These are phyloP conservation scores for Phoenix dactylifera DNA, from an alignment of 176 grass and related monocot species.

Conservation along the genomic window DNA sequence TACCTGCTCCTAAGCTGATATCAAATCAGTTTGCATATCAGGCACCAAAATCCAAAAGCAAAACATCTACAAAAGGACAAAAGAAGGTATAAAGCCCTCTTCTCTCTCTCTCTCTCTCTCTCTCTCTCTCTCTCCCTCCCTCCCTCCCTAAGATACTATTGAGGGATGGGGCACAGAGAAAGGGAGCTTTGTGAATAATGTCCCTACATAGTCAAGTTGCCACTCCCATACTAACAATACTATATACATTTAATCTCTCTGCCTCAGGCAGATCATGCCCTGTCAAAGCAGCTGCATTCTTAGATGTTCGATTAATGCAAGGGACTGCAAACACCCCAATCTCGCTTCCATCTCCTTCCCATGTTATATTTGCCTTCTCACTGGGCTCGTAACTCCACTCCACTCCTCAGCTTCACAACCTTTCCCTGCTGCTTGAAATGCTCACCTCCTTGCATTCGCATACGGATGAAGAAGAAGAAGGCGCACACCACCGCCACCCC, in stretches of 20 bases:
- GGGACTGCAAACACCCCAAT: background rate
- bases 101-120: slow-evolving; percentile 10
- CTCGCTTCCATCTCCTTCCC: too few relatives aligned
- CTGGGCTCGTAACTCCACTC: background rate
- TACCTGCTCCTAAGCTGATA: slow-evolving; percentile 28
- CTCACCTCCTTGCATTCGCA: slow-evolving; percentile 63
- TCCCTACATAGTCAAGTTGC: slow-evolving; percentile 40
- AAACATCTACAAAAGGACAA: slow-evolving; percentile 9
- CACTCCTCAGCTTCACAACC: slow-evolving; percentile 18
- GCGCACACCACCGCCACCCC: slow-evolving; percentile 4
- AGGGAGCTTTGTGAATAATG: slow-evolving; percentile 29
- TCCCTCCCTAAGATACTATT: slow-evolving; percentile 3
- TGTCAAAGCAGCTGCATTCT: slow-evolving; percentile 76
- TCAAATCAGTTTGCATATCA: slow-evolving; percentile 14
- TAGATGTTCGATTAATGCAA: slow-evolving; percentile 40
- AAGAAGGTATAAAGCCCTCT: background rate
- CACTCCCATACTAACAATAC: slow-evolving; percentile 10
- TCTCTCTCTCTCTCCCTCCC: too few relatives aligned
- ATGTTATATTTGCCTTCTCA: too few relatives aligned
- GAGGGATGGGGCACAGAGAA: slow-evolving; percentile 13
- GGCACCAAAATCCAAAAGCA: slow-evolving; percentile 5
- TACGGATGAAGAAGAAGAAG: slow-evolving; percentile 7
- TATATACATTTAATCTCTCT: slow-evolving; percentile 34
- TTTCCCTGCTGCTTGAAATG: slow-evolving; percentile 29
- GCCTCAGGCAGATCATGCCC: slow-evolving; percentile 86